Conservation (phyloP, 176 grass and related monocot genomes). For the Thalia dealbata region DNA sequence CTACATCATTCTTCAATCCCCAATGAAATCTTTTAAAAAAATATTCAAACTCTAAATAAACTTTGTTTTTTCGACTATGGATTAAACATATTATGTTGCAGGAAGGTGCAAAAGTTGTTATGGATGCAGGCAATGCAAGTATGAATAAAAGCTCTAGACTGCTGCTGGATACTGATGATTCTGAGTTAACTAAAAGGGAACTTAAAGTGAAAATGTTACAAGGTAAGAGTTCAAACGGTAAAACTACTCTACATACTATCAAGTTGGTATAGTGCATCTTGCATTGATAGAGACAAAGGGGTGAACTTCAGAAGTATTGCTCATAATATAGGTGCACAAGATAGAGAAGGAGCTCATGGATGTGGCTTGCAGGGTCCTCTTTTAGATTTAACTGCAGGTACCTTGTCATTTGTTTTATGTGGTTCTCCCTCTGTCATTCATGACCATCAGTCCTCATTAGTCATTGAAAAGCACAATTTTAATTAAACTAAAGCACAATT, state of each 20-base stretch:
- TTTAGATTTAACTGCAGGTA: constrained; percentile 6
- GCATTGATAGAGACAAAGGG: background rate
- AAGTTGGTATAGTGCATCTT: background rate
- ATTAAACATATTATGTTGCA: background rate
- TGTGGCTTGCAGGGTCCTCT: background rate
- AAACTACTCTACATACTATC: background rate
- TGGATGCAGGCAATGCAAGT: background rate
- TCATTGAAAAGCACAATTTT: background rate
- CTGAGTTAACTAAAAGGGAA: background rate
- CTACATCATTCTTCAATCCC: no score
- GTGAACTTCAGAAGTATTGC: background rate
- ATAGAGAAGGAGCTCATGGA: background rate
- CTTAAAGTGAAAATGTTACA: background rate
- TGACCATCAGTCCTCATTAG: background rate
- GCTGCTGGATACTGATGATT: background rate
- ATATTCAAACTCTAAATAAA: background rate
- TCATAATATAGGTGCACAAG: background rate
- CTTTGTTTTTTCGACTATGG: background rate
- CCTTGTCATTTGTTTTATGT: background rate
- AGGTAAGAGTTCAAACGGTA: background rate
- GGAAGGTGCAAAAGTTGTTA: background rate
- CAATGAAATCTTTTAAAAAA: no score
- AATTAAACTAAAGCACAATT: no score
- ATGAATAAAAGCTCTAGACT: background rate
- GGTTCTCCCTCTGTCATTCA: background rate